Percentiles rank a stretch among this genome's conserved stretches.
Conservation (phyloP, 768 basidiomycete species). For the Termitomyces sp. region DNA sequence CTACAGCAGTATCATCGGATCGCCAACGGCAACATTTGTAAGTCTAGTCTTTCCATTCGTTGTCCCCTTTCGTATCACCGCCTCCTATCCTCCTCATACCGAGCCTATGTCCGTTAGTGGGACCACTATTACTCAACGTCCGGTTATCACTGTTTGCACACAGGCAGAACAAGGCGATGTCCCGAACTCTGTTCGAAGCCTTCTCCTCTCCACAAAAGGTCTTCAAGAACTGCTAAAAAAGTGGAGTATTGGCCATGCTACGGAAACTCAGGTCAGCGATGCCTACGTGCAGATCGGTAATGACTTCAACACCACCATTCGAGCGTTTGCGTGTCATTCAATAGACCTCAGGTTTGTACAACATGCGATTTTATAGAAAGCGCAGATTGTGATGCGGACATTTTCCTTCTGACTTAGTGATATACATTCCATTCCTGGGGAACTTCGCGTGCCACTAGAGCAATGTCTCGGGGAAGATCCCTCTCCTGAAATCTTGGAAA, state of each 20-base stretch:
- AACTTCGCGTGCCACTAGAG: conserved; percentile 64
- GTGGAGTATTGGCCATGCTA: conserved; percentile 59
- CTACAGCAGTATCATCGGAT: conserved; percentile 11
- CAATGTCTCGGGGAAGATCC: conserved; percentile 72
- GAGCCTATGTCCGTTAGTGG: neutral
- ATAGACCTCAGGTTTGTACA: conserved; percentile 63
- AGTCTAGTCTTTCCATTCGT: conserved; percentile 1
- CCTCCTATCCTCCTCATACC: neutral
- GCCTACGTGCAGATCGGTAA: conserved; percentile 86
- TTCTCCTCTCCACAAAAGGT: conserved; percentile 79
- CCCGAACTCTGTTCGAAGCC: conserved; percentile 50
- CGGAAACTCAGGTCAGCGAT: conserved; percentile 76
- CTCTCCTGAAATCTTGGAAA: conserved; percentile 60
- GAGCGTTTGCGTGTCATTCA: conserved; percentile 65
- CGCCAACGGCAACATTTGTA: conserved; percentile 7
- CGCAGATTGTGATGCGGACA: neutral
- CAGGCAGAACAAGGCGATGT: conserved; percentile 40
- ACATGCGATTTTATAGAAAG: neutral
- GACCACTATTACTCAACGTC: conserved; percentile 11
- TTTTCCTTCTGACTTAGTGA: conserved; percentile 35
- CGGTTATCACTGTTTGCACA: conserved; percentile 14
- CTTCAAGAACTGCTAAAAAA: conserved; percentile 67
- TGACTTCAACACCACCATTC: conserved; percentile 78
- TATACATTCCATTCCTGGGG: conserved; percentile 53
- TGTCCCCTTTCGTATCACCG: neutral